phyloP scores from a whole-genome alignment of 1,284 basidiomycete genomes.

The Xanthoconium separans region DNA sequence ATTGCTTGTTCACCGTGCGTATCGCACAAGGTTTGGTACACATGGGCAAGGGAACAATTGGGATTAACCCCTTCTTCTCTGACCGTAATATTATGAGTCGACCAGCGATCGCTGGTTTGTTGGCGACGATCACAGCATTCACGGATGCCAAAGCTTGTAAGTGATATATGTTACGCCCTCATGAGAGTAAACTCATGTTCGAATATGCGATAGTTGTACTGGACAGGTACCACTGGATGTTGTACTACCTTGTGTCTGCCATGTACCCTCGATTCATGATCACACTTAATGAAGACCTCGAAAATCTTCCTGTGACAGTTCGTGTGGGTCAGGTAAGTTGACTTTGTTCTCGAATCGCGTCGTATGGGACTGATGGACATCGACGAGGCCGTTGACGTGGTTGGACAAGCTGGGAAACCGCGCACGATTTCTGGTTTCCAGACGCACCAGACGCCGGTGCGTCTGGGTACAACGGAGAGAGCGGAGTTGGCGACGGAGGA shows the following conservation, averaged over 20 bases:
- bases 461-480: slow-evolving; percentile 90
- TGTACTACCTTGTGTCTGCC: slow-evolving; percentile 91
- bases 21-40: slow-evolving; percentile 96
- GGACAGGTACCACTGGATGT: slow-evolving; percentile 97
- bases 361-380: slow-evolving; percentile 1
- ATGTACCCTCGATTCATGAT: slow-evolving; percentile 99
- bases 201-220: slow-evolving; percentile 66
- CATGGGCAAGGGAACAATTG: slow-evolving; percentile 99
- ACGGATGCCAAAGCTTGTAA: slow-evolving; percentile 91
- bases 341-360: background rate
- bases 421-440: slow-evolving; percentile 94
- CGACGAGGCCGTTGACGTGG: slow-evolving; percentile 78
- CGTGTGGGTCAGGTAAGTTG: slow-evolving; percentile 84
- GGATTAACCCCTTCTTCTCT: slow-evolving; percentile 96
- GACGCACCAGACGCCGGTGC: slow-evolving; percentile 95
- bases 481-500: slow-evolving; percentile 97
- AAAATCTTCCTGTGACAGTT: slow-evolving; percentile 85
- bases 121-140: slow-evolving; percentile 89
- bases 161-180: slow-evolving; percentile 33
- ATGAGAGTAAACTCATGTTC: slow-evolving; percentile 3
- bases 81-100: slow-evolving; percentile 91
- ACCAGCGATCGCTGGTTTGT: slow-evolving; percentile 87
- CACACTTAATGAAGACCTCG: slow-evolving; percentile 90
- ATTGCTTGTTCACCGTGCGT: slow-evolving; percentile 96
- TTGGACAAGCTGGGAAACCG: slow-evolving; percentile 90